Evolutionary conservation across 2,329 filamentous ascomycete genomes (phyloP), one percentile per base, ranked within the genome.

Genomic region (Fusarium kyushuense): DNA sequence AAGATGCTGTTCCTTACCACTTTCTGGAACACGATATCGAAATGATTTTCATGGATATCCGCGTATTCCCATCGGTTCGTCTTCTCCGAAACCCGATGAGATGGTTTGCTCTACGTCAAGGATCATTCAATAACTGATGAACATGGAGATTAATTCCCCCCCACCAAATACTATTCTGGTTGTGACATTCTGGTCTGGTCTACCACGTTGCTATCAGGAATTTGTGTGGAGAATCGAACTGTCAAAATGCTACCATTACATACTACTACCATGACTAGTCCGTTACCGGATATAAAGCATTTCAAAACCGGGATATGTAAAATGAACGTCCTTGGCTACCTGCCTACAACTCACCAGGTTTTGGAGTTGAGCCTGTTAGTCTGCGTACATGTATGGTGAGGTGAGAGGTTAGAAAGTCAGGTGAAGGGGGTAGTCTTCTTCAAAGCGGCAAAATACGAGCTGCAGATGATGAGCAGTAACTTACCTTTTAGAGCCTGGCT

Each of bases 361-460:
- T n/a, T 25, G 41, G 25, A 27, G 41, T 43, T 43, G 23, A 49
- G 46, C 11, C 17, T 48, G 23, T 25, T 19, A 19, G 46, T 27
- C 46, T 29, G 16, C 27, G 19, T 42, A 27, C 27, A 27, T 27
- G 9, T 27, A 27, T 63, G 13, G 32, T 30, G 49, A 49, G 38
- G 38, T 13, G 36, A 23, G 36, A 21, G n/a, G 61, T 64, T 47
- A 46, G 59, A 53, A 38, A 42, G 29, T 64, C 61, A 64, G 61
- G 61, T 58, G 45, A 38, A 58, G 17, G 23, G 27, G 33, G 23
- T 14, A 14, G n/a, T 45, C 17, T n/a, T 17, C 27, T n/a, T 27
- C 40, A 49, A 43, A 52, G 43, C 48, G 29, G 48, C 41, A 43
- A 5, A 11, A 43, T 35, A 46, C 33, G 41, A 54, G 38, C 27